Base-by-base conservation (phyloP, 2,329 filamentous ascomycete genomes). In the Pestalotiopsis sp. region DNA sequence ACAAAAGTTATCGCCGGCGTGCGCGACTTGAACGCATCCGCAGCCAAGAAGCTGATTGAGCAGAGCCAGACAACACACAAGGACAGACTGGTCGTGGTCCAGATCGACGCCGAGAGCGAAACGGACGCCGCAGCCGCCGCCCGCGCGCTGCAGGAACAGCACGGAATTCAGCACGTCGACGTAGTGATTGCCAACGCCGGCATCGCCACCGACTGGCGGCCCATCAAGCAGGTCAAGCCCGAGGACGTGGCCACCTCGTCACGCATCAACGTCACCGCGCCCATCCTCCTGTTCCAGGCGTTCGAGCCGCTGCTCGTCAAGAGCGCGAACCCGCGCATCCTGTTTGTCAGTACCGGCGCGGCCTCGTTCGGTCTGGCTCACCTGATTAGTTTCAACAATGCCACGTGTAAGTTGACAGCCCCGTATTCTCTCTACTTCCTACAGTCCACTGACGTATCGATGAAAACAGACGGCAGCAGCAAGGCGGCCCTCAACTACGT, bases 141-240 rank as follows among this genome's bases (percentile, higher is more conserved):
- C 17, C 67, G 76, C 20, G 69, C 72, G 20, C 69, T 79, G 11
- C 70, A 70, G 49, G 67, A 68, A 3, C 65, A 74, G 6, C 61
- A 63, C 61, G 79, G 76, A 4, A 73, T 81, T 27, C 62, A 72
- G 62, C 73, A 78, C 41, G 27, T 82, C 39, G 80, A 82, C 68
- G 69, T 79, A 56, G 74, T 81, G 14, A 75, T 82, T 49, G 78
- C 79, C 23, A 82, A 81, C 71, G 78, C 81, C 5, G 79, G 78
- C 7, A 20, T 63, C 61, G 61, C 61, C 14, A 20, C 61, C 25
- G 75, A 78, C 11, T 72, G 75, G 45, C 70, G 71, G 27, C 61
- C 71, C 45, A 38, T 69, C 7, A 73, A 68, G 58, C 75, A 75
- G 4, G 73, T 78, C 59, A 76, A 73, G 36, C 36, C 72, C 14